Conservation (phyloP, 2,329 filamentous ascomycete genomes). For the Stagonosporopsis vannaccii region DNA sequence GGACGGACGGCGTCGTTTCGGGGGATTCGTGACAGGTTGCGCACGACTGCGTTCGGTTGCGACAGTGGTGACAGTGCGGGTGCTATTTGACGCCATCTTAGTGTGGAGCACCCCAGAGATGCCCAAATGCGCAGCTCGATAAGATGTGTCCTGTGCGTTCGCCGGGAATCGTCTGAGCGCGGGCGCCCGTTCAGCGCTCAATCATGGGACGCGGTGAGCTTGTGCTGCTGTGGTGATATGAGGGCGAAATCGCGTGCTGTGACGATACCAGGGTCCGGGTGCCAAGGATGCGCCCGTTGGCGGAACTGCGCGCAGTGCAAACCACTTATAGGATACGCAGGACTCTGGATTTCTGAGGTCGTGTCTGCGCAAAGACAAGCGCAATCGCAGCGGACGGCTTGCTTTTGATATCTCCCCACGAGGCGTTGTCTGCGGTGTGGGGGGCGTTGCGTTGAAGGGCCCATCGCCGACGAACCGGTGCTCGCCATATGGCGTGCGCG, state of each 20-base stretch:
- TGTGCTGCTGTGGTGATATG: constrained; percentile 27
- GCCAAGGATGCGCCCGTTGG: constrained; percentile 9
- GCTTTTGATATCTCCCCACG: constrained; percentile 10
- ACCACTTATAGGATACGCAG: background rate
- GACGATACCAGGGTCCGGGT: constrained; percentile 20
- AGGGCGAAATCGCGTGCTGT: constrained; percentile 30
- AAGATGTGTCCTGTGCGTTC: constrained; percentile 15
- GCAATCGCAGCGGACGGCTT: constrained; percentile 2
- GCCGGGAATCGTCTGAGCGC: constrained; percentile 13
- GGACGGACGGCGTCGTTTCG: constrained; percentile 38
- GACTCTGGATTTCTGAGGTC: no score
- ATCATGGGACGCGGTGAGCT: constrained; percentile 24
- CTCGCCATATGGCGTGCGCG: constrained; percentile 10
- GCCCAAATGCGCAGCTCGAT: constrained; percentile 2
- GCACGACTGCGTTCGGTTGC: constrained; percentile 33
- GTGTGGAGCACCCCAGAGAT: constrained; percentile 16
- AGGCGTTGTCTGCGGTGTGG: constrained; percentile 9
- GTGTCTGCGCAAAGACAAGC: background rate
- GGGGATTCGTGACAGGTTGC: constrained; percentile 18
- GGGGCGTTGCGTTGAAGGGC: constrained; percentile 6
- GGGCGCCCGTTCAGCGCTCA: constrained; percentile 17
- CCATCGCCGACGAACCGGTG: constrained; percentile 15
- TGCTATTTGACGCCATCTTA: constrained; percentile 39
- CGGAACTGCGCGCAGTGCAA: constrained; percentile 13
- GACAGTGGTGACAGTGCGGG: constrained; percentile 33